These are phyloP conservation scores for Durio zibethinus DNA, from an alignment of 345 rosid genomes.

Conservation along the genomic window DNA sequence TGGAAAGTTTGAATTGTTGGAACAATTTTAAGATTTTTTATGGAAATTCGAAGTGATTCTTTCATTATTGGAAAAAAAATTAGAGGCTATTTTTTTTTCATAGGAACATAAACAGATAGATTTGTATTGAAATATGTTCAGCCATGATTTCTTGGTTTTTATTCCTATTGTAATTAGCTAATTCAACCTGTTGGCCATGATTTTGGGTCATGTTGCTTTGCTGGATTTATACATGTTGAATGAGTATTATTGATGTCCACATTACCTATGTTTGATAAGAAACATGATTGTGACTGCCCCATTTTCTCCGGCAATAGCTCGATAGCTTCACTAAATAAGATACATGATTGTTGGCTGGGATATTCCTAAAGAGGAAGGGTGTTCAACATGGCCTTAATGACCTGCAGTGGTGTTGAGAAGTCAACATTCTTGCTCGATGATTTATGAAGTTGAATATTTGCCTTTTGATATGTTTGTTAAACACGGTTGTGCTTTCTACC, in stretches of 20 bases:
- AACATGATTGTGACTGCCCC: neutral
- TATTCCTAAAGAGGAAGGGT: neutral
- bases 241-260: neutral
- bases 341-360: neutral
- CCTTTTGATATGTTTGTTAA: neutral
- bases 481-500: neutral
- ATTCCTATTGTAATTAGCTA: neutral
- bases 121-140: neutral
- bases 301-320: neutral
- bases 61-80: too few species aligned
- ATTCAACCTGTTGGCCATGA: neutral
- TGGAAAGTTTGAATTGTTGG: neutral
- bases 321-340: neutral
- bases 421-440: neutral
- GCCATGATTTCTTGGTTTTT: neutral
- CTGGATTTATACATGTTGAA: neutral
- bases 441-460: neutral
- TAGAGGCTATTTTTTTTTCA: neutral
- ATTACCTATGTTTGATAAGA: neutral
- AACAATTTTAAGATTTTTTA: neutral
- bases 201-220: neutral
- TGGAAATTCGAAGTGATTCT: neutral
- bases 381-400: neutral
- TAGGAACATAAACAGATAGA: neutral
- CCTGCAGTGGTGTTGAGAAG: neutral